phyloP scores from a whole-genome alignment of 2,329 filamentous ascomycete genomes.

The Scedosporium minutisporum region DNA sequence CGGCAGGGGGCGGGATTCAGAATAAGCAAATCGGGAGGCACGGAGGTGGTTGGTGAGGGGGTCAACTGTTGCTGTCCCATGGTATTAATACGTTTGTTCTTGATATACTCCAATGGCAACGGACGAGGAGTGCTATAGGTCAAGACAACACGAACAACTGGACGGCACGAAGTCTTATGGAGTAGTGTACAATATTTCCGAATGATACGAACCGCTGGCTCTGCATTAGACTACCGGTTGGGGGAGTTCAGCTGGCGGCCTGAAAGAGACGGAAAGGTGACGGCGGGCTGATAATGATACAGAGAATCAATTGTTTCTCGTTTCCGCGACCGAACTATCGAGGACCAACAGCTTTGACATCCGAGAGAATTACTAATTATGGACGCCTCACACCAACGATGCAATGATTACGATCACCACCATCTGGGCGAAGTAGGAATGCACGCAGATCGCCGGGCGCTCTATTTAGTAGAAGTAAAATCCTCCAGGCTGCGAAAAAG shows the following conservation, averaged over 20 bases:
- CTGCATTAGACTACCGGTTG: not conserved
- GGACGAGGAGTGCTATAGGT: not conserved
- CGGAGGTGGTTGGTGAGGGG: not conserved
- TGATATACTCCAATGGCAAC: not conserved
- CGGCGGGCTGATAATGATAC: too few relatives aligned
- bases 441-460: too few relatives aligned
- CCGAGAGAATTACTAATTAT: too few relatives aligned
- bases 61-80: not conserved
- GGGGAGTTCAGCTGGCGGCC: not conserved
- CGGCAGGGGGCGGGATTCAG: not conserved
- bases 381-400: too few relatives aligned
- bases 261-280: too few relatives aligned
- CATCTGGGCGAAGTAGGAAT: too few relatives aligned
- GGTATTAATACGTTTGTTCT: not conserved
- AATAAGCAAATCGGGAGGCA: not conserved
- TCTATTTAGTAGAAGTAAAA: too few relatives aligned
- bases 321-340: too few relatives aligned
- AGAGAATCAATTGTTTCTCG: not conserved
- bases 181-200: not conserved
- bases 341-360: too few relatives aligned
- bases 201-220: not conserved
- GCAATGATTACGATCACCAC: too few relatives aligned
- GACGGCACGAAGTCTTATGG: not conserved
- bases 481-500: too few relatives aligned
- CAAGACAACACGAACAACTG: not conserved